Evolutionary conservation across 164 flowering plant species (phyloP).

Genomic region (Nymphaea thermarum): DNA sequence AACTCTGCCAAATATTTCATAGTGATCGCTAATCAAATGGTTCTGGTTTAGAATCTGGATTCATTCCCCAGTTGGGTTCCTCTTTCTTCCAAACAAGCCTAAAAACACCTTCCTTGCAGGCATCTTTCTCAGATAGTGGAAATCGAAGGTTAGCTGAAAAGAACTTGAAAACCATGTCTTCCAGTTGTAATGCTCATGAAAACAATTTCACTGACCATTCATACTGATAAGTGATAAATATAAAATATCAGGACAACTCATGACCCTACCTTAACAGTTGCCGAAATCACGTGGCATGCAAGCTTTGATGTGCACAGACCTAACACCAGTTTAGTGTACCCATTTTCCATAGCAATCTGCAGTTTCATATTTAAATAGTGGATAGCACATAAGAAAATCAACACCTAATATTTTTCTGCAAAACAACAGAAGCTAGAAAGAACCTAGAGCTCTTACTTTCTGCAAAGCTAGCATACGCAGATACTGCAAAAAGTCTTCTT

Average conservation of each 20-base stretch:
- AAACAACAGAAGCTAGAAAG: too few species aligned
- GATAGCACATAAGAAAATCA: background rate
- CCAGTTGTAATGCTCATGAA: background rate
- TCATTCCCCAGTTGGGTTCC: too few species aligned
- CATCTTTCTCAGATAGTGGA: too few species aligned
- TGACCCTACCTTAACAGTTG: conserved; percentile 74
- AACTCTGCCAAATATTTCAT: too few species aligned
- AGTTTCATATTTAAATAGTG: conserved; percentile 1
- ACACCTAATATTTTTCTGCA: background rate
- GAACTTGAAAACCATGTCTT: background rate
- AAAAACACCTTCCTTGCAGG: too few species aligned
- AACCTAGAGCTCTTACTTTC: conserved; percentile 37
- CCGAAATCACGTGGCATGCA: conserved; percentile 77
- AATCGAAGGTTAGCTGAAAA: too few species aligned
- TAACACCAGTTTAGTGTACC: conserved; percentile 62
- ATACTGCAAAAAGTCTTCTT: conserved; percentile 68
- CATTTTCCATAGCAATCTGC: conserved; percentile 72
- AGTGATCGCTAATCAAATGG: too few species aligned
- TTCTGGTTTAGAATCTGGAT: too few species aligned
- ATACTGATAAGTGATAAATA: too few species aligned
- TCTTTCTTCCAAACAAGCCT: too few species aligned
- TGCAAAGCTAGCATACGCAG: conserved; percentile 75
- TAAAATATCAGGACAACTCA: too few species aligned
- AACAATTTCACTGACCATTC: too few species aligned
- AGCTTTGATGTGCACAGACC: conserved; percentile 88